phyloP scores from a whole-genome alignment of 2,329 filamentous ascomycete species.

The Colletotrichum sp. region DNA sequence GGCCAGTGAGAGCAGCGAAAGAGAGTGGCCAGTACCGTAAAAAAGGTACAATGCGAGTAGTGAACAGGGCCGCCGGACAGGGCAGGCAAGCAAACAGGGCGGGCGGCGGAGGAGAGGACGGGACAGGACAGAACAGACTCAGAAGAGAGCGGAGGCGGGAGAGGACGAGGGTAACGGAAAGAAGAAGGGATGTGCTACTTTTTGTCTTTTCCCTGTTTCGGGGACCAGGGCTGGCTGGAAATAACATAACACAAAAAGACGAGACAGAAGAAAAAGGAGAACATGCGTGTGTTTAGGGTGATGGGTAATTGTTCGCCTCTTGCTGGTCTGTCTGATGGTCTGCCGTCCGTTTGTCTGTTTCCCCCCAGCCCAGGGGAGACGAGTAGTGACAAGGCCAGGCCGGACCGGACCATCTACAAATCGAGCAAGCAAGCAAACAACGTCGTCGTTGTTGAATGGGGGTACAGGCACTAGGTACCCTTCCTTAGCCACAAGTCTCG shows the following conservation, averaged over 20 bases:
- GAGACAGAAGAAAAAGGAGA: neutral
- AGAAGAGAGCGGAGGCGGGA: neutral
- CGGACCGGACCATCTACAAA: neutral
- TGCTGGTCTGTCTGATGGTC: neutral
- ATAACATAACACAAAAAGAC: neutral
- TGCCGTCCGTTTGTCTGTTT: neutral
- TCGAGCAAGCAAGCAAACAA: neutral
- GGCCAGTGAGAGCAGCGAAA: neutral
- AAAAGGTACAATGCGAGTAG: neutral
- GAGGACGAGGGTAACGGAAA: constrained; percentile 2
- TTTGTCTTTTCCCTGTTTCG: constrained; percentile 9
- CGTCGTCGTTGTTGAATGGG: neutral
- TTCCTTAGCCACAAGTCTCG: neutral
- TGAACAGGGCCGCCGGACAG: neutral
- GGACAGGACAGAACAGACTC: neutral
- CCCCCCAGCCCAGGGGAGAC: neutral
- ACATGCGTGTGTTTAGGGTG: neutral
- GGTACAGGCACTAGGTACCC: neutral
- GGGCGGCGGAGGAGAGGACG: neutral
- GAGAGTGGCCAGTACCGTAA: neutral
- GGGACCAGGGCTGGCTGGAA: neutral
- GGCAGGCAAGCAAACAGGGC: neutral
- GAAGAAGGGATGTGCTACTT: constrained; percentile 6
- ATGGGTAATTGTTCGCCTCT: neutral
- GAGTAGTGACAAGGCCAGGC: neutral